Evolutionary conservation across 768 basidiomycete species (phyloP).

Genomic region (Wakefieldia striispora): DNA sequence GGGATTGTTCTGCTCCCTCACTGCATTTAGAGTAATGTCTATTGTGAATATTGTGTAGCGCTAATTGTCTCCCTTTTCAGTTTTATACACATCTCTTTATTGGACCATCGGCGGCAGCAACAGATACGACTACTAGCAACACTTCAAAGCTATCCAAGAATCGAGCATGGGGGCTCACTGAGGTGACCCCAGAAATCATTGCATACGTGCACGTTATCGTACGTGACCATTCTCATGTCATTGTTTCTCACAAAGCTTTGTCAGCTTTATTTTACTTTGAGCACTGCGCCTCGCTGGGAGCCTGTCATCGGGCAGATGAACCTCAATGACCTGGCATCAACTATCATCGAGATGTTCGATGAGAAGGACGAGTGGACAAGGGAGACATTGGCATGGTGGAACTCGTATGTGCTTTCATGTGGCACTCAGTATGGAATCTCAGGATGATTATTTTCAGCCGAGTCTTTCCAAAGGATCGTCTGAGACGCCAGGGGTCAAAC

Average conservation of each 20-base stretch:
- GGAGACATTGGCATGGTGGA: background rate
- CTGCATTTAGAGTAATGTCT: background rate
- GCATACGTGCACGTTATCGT: background rate
- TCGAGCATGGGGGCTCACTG: background rate
- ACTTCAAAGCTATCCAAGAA: background rate
- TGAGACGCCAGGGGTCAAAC: background rate
- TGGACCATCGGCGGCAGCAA: background rate
- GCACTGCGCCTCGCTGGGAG: background rate
- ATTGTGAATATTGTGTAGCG: background rate
- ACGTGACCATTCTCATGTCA: background rate
- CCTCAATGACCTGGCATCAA: background rate
- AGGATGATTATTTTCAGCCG: background rate
- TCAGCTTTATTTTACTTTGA: slow-evolving; percentile 2
- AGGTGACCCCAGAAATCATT: background rate
- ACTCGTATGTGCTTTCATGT: background rate
- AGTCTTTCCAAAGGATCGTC: background rate
- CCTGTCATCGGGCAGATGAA: background rate
- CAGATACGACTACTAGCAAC: background rate
- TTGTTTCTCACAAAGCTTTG: background rate
- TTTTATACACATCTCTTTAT: slow-evolving; percentile 1
- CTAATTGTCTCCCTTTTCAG: background rate
- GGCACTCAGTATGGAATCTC: background rate
- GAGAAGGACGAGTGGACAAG: background rate
- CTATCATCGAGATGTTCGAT: slow-evolving; percentile 24
- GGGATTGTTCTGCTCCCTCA: background rate